phyloP scores from a whole-genome alignment of 116 monocot genomes.

The Trichopus zeylanicus region DNA sequence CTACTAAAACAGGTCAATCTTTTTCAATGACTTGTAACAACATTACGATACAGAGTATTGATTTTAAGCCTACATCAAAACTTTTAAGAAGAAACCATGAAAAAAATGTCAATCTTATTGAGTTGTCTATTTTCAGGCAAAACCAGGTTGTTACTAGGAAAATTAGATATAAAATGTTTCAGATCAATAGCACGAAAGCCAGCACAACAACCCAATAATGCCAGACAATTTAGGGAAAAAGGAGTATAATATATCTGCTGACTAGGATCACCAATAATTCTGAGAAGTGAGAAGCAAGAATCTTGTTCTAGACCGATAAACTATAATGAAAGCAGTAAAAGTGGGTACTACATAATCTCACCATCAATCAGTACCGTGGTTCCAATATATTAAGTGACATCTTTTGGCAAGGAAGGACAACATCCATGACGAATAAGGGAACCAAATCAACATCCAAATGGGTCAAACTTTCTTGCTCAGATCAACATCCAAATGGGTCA shows the following conservation, averaged over 20 bases:
- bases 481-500: slow-evolving; percentile 50
- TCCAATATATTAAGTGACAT: slow-evolving; percentile 95
- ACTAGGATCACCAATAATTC: neutral
- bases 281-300: neutral
- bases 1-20: neutral
- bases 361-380: slow-evolving; percentile 98
- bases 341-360: slow-evolving; percentile 16
- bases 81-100: too few relatives aligned
- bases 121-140: too few relatives aligned
- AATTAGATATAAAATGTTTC: neutral
- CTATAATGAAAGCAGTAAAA: neutral
- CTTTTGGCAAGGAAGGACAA: slow-evolving; percentile 88
- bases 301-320: neutral
- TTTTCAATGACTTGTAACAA: too few relatives aligned
- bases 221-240: neutral
- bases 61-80: too few relatives aligned
- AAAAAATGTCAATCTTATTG: too few relatives aligned
- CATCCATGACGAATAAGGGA: slow-evolving; percentile 99
- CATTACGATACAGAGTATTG: too few relatives aligned
- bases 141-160: neutral
- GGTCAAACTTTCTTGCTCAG: slow-evolving; percentile 62
- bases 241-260: neutral
- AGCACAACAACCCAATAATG: neutral
- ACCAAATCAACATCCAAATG: slow-evolving; percentile 56
- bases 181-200: neutral